These are phyloP conservation scores for Pyrenochaeta sp. DNA, from an alignment of 2,329 filamentous ascomycete genomes.

Conservation along the genomic window DNA sequence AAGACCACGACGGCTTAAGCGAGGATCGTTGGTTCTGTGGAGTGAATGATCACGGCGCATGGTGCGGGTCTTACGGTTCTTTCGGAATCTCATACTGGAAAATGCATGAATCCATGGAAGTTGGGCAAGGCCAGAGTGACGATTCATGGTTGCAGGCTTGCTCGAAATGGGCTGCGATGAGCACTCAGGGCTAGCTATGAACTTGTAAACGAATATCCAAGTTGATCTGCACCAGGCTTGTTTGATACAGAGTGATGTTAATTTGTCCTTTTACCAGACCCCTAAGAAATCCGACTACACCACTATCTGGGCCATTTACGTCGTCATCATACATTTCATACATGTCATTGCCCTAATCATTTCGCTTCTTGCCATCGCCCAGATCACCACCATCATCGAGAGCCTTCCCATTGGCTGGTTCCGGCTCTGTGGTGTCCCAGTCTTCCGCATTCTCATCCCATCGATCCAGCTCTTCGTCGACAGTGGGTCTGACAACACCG, in stretches of 20 bases:
- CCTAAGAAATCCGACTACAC: neutral
- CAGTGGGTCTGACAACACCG: constrained; percentile 61
- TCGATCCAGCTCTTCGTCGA: constrained; percentile 88
- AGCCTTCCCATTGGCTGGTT: constrained; percentile 37
- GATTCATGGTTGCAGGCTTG: constrained; percentile 43
- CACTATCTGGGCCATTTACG: neutral
- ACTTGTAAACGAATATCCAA: constrained; percentile 49
- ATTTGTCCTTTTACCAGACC: neutral
- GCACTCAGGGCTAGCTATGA: constrained; percentile 45
- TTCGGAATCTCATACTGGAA: constrained; percentile 46
- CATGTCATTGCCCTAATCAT: constrained; percentile 44
- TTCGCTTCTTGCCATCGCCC: constrained; percentile 53
- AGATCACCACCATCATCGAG: constrained; percentile 38
- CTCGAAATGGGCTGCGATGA: constrained; percentile 36
- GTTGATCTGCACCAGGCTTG: constrained; percentile 38
- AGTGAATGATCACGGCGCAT: constrained; percentile 46
- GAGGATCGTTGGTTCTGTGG: constrained; percentile 20
- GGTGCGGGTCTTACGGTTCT: constrained; percentile 46
- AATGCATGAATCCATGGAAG: constrained; percentile 47
- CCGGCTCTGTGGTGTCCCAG: constrained; percentile 68
- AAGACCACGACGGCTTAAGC: constrained; percentile 54
- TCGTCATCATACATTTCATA: constrained; percentile 20
- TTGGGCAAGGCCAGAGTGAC: constrained; percentile 40
- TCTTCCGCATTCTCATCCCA: constrained; percentile 88
- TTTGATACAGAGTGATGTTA: constrained; percentile 6